Base-by-base conservation (phyloP, 2,329 filamentous ascomycete species). In the Colletotrichum somersetense region DNA sequence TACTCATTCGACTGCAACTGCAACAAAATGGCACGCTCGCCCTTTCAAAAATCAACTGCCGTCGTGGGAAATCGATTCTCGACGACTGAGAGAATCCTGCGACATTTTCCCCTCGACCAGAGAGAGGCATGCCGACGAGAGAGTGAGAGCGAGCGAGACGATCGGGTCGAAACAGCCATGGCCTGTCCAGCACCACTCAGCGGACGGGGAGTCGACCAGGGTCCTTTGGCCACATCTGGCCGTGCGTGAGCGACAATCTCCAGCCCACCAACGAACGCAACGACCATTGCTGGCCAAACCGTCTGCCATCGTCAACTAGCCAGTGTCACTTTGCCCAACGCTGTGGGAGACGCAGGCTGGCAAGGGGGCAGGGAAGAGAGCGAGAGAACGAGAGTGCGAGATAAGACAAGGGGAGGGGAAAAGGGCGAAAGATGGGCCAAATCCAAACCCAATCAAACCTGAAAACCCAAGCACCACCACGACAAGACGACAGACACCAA, bases 121-220 rank as follows among this genome's bases (percentile, higher is more conserved):
- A n/a, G 62, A 52, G 38, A n/a, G 62, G 57, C 66, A 48, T 20
- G 58, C 30, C 58, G 18, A 33, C 16, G 12, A 20, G 44, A 20
- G 23, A 38, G 18, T 18, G 40, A 20, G 42, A 44, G 18, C 16
- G 40, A 20, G 42, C 7, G 53, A 14, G 66, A 48, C 40, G 46
- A 52, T 26, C 14, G 12, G 58, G 46, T 64, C 59, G 66, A 69
- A 64, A 64, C 69, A 64, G 53, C 55, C 53, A 40, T 69, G 57
- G 44, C 35, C 46, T 58, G 56, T 38, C 62, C 26, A 46, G 59
- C 55, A 38, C 66, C 66, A 69, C 66, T 69, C 59, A 46, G 64
- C 69, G 53, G 55, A 72, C 53, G 66, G 59, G 59, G 30, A 30
- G 59, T 44, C 66, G 66, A 69, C 69, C 61, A 56, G 69, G 69